A percentile compares a stretch with the other conserved stretches of the same genome.
Conservation (phyloP, 1,284 basidiomycete genomes). For the Lentinula novae-zelandiae region DNA sequence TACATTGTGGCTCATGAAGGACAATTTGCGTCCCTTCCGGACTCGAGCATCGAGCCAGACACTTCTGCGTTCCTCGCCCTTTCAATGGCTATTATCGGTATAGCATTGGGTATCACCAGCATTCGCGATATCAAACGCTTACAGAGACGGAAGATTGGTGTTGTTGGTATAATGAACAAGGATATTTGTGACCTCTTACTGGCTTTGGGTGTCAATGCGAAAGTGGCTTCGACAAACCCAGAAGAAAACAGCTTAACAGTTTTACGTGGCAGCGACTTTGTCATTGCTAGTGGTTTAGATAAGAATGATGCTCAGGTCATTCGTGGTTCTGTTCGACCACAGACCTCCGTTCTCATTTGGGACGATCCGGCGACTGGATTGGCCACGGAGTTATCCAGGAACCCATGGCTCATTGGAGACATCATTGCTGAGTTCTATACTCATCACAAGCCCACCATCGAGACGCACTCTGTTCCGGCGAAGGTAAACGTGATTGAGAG, state of each 20-base stretch:
- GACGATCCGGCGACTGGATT: not conserved
- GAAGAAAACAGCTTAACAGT: not conserved
- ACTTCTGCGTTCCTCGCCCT: not conserved
- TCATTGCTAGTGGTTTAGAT: not conserved
- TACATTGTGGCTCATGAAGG: slow-evolving; percentile 3
- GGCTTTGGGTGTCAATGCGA: not conserved
- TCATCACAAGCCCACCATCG: not conserved
- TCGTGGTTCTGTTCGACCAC: not conserved
- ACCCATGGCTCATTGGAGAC: not conserved
- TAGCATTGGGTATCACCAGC: not conserved
- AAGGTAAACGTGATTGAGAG: not conserved
- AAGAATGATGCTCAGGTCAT: not conserved
- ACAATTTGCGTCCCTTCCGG: not conserved
- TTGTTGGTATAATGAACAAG: not conserved
- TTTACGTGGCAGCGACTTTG: not conserved
- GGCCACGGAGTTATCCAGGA: not conserved
- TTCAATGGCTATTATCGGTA: not conserved
- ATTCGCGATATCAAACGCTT: not conserved
- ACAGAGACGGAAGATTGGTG: not conserved
- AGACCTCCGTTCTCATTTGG: not conserved
- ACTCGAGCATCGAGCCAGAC: not conserved
- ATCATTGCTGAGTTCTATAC: not conserved
- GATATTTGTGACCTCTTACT: not conserved
- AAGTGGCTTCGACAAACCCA: not conserved
- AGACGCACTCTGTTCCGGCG: not conserved